A percentile compares a stretch with the other conserved stretches of the same genome.
These are phyloP conservation scores for Schwanniomyces vanrijiae DNA, from an alignment of 805 yeast genomes.

Conservation along the genomic window DNA sequence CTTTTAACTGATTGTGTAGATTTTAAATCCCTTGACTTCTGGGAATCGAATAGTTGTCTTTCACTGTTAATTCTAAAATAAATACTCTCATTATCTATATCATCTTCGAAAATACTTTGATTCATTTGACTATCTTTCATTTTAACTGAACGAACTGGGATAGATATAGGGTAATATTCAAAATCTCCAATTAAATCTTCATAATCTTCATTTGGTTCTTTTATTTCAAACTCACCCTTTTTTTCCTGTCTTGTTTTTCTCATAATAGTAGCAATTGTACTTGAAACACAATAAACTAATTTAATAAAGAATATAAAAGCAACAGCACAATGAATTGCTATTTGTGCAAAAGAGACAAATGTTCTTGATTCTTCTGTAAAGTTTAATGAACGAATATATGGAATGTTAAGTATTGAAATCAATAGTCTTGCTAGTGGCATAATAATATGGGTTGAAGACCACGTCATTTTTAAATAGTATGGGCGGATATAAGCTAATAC, in stretches of 20 bases:
- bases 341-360: constrained; percentile 43
- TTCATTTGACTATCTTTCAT: not conserved
- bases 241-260: constrained; percentile 6
- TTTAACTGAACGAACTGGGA: not conserved
- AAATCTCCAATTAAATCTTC: constrained; percentile 24
- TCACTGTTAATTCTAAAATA: constrained; percentile 16
- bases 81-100: constrained; percentile 8
- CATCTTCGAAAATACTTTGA: not conserved
- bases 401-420: constrained; percentile 42
- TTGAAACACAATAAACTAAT: constrained; percentile 26
- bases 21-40: not conserved
- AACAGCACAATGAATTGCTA: constrained; percentile 37
- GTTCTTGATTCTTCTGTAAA: constrained; percentile 39
- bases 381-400: constrained; percentile 37
- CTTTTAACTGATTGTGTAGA: not conserved
- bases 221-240: not conserved
- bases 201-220: constrained; percentile 5
- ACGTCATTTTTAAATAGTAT: constrained; percentile 22
- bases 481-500: constrained; percentile 26
- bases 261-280: constrained; percentile 23
- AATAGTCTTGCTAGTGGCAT: constrained; percentile 39
- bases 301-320: constrained; percentile 29
- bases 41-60: constrained; percentile 1
- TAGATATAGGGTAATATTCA: constrained; percentile 23
- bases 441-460: constrained; percentile 31